phyloP scores from a whole-genome alignment of 345 rosid species.

The Microcos paniculata region DNA sequence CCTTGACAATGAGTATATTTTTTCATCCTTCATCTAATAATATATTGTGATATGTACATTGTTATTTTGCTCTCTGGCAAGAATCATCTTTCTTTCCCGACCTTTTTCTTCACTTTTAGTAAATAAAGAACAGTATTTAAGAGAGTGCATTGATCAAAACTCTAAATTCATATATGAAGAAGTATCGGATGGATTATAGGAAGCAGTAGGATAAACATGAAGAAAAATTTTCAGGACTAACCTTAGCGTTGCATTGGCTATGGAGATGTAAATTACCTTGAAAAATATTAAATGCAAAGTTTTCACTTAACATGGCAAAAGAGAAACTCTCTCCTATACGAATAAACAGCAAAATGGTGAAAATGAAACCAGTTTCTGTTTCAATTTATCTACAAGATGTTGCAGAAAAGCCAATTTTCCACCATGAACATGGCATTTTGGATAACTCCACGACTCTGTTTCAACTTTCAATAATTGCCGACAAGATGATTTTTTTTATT shows the following conservation, averaged over 20 bases:
- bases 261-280: no score
- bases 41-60: neutral
- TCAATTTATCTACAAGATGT: neutral
- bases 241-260: no score
- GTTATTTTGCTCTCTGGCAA: neutral
- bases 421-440: neutral
- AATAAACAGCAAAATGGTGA: neutral
- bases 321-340: neutral
- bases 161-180: no score
- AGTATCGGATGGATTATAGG: neutral
- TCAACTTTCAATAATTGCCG: neutral
- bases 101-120: neutral
- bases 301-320: neutral
- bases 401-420: neutral
- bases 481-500: neutral
- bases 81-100: neutral
- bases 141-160: neutral
- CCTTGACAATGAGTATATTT: neutral
- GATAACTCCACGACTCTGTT: neutral
- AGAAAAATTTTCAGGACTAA: no score
- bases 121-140: no score
- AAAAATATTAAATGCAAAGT: no score
- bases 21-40: neutral
- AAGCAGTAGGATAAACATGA: neutral
- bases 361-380: neutral